phyloP scores from a whole-genome alignment of 2,329 filamentous ascomycete species.

The Penicillium nordicum region DNA sequence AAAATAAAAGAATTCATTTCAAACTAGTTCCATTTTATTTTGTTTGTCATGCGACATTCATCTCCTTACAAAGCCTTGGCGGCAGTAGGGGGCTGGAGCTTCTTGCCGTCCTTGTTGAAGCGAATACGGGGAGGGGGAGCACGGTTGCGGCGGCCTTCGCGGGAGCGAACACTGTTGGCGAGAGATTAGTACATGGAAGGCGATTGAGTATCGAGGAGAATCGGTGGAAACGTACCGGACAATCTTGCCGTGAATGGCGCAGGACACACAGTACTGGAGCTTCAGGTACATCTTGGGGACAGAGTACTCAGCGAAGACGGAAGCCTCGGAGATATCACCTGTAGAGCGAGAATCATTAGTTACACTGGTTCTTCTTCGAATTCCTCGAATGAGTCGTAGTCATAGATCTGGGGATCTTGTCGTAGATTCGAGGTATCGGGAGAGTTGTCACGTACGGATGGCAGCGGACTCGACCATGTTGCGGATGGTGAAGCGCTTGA shows the following conservation, averaged over 20 bases:
- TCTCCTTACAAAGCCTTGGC: conserved; percentile 57
- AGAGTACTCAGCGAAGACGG: conserved; percentile 98
- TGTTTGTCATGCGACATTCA: conserved; percentile 27
- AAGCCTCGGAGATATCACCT: conserved; percentile 99
- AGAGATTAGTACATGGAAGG: conserved; percentile 7
- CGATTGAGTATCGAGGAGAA: background rate
- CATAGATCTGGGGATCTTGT: background rate
- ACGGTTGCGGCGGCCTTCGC: conserved; percentile 96
- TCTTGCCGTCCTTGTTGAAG: conserved; percentile 99
- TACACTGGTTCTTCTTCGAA: background rate
- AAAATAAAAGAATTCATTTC: conserved; percentile 38
- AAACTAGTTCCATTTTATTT: conserved; percentile 38
- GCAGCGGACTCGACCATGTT: conserved; percentile 99
- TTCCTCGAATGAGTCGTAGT: background rate
- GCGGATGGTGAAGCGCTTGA: conserved; percentile 99
- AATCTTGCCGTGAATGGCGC: conserved; percentile 99
- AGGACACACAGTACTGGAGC: conserved; percentile 99
- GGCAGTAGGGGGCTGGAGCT: conserved; percentile 84
- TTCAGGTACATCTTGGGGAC: conserved; percentile 99
- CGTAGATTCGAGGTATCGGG: conserved; percentile 5
- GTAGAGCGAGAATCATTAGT: conserved; percentile 19
- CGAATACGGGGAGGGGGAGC: conserved; percentile 94
- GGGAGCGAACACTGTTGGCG: conserved; percentile 79
- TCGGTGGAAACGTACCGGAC: conserved; percentile 75
- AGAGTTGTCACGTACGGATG: conserved; percentile 73